Evolutionary conservation across 805 yeast species (phyloP).

Genomic region (Sugiyamaella marilandica): DNA sequence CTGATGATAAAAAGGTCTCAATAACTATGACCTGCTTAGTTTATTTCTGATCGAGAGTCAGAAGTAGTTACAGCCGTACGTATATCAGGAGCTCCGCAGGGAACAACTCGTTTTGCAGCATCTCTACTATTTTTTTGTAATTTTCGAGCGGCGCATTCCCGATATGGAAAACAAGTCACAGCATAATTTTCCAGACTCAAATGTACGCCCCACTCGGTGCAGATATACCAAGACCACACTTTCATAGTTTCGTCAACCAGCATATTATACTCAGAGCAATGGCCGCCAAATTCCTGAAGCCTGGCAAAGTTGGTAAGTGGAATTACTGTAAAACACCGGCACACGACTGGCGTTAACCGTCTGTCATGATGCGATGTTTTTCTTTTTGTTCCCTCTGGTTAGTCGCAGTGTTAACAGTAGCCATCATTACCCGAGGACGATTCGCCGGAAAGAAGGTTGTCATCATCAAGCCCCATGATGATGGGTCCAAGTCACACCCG

Average conservation of each 20-base stretch:
- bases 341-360: neutral
- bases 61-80: no score
- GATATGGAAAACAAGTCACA: conserved; percentile 18
- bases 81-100: no score
- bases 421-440: conserved; percentile 99
- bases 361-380: no score
- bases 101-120: no score
- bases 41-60: no score
- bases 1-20: no score
- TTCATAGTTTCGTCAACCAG: neutral
- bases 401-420: conserved; percentile 37
- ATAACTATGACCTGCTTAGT: no score
- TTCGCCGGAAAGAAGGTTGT: conserved; percentile 99
- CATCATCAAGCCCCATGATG: conserved; percentile 96
- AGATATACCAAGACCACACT: neutral
- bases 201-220: conserved; percentile 2
- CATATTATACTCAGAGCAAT: conserved; percentile 37
- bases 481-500: conserved; percentile 97
- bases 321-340: neutral
- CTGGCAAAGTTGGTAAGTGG: conserved; percentile 96
- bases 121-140: no score
- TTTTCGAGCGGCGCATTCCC: conserved; percentile 22
- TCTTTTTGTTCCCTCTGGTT: no score
- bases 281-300: conserved; percentile 95
- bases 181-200: conserved; percentile 1